These are phyloP conservation scores for Prosopis cineraria DNA, from an alignment of 306 rosid species.

Conservation along the genomic window DNA sequence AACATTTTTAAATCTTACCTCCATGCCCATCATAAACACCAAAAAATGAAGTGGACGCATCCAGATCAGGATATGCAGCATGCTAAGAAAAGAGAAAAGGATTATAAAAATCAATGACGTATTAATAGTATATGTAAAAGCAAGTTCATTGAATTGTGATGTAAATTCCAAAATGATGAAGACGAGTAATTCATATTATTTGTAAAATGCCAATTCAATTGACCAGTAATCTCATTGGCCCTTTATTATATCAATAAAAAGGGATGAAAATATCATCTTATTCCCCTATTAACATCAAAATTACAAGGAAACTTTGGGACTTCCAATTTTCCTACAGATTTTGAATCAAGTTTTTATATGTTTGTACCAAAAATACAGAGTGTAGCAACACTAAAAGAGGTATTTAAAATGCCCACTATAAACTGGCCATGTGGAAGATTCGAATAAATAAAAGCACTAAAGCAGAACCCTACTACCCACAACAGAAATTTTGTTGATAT, in stretches of 20 bases:
- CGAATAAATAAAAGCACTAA: neutral
- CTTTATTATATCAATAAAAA: neutral
- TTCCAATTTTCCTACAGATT: neutral
- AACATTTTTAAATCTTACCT: slow-evolving; percentile 55
- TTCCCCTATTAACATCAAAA: neutral
- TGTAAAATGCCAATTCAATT: neutral
- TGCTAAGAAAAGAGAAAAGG: slow-evolving; percentile 56
- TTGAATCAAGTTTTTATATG: neutral
- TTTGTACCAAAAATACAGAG: neutral
- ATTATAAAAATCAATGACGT: slow-evolving; percentile 30
- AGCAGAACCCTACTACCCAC: neutral
- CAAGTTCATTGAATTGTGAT: neutral
- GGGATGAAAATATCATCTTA: slow-evolving; percentile 19
- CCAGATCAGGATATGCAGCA: slow-evolving; percentile 89
- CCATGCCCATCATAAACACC: slow-evolving; percentile 97
- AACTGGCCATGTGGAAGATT: slow-evolving; percentile 9
- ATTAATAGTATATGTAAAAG: slow-evolving; percentile 14
- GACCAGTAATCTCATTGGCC: neutral
- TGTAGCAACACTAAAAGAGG: neutral
- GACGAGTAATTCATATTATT: neutral
- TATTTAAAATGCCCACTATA: no score
- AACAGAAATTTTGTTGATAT: neutral
- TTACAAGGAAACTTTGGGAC: slow-evolving; percentile 5
- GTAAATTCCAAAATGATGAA: slow-evolving; percentile 15
- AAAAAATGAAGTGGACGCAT: slow-evolving; percentile 77